These are phyloP conservation scores for Jasminum sambac DNA, from an alignment of 257 asterid genomes.

Conservation along the genomic window DNA sequence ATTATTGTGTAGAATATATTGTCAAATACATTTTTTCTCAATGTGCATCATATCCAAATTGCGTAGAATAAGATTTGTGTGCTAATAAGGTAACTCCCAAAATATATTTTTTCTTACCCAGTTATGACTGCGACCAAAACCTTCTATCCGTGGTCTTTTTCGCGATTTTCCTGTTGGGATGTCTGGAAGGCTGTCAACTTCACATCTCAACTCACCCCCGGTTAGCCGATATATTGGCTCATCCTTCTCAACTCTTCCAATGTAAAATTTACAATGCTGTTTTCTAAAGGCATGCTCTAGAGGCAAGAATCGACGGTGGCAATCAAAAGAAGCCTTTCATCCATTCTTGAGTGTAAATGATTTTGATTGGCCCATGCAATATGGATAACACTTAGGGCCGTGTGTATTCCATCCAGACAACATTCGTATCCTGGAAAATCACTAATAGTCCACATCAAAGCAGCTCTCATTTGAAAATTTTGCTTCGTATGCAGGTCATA, in stretches of 20 bases:
- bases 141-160: neutral
- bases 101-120: neutral
- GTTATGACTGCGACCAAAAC: neutral
- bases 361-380: neutral
- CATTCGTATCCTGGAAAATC: neutral
- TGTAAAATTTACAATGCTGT: neutral
- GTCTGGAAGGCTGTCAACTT: neutral
- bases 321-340: neutral
- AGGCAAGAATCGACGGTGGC: neutral
- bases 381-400: no score
- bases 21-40: slow-evolving; percentile 12
- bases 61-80: no score
- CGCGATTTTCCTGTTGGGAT: neutral
- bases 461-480: neutral
- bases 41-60: no score
- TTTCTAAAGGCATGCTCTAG: neutral
- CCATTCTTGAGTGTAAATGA: neutral
- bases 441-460: neutral
- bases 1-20: neutral
- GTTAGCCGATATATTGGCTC: no score
- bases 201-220: no score
- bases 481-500: neutral
- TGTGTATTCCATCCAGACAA: no score
- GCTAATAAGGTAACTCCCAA: no score
- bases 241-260: neutral